A percentile compares a stretch with the other conserved stretches of the same genome.
Conservation (phyloP, 805 yeast genomes). For the Wickerhamiella allomyrinae region DNA sequence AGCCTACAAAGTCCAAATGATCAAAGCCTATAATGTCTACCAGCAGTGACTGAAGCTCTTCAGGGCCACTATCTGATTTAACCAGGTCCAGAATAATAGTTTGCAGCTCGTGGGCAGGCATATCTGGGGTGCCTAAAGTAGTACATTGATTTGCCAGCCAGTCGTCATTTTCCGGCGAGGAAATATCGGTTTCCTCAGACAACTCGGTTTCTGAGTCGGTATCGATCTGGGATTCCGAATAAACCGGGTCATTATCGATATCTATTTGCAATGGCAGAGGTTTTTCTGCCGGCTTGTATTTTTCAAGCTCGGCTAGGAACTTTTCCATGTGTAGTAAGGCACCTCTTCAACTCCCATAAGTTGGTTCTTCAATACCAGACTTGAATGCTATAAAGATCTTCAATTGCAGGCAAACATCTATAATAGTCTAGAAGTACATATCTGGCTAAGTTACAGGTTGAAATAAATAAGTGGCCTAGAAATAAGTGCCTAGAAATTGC, state of each 20-base stretch:
- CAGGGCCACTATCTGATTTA: constrained; percentile 32
- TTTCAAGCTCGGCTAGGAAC: constrained; percentile 7
- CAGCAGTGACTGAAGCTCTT: constrained; percentile 52
- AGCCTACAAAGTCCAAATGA: constrained; percentile 64
- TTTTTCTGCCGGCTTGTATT: background rate
- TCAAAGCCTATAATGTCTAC: constrained; percentile 79
- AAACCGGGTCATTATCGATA: constrained; percentile 14
- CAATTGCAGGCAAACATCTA: background rate
- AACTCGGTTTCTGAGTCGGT: constrained; percentile 2
- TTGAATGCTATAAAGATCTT: background rate
- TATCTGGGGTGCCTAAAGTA: constrained; percentile 1
- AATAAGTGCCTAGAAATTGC: background rate
- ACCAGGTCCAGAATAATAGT: constrained; percentile 15
- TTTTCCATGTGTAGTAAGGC: constrained; percentile 5
- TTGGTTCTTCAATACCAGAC: background rate
- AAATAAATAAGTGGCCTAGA: background rate
- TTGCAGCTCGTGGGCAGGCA: constrained; percentile 9
- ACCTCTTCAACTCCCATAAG: background rate
- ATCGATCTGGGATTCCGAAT: background rate
- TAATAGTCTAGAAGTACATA: background rate
- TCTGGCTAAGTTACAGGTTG: background rate
- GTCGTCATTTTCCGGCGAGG: background rate
- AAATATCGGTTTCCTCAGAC: background rate
- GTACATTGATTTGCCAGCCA: constrained; percentile 9
- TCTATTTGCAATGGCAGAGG: constrained; percentile 2